Conservation (phyloP, 2,329 filamentous ascomycete genomes). For the Paraconiothyrium brasiliense region DNA sequence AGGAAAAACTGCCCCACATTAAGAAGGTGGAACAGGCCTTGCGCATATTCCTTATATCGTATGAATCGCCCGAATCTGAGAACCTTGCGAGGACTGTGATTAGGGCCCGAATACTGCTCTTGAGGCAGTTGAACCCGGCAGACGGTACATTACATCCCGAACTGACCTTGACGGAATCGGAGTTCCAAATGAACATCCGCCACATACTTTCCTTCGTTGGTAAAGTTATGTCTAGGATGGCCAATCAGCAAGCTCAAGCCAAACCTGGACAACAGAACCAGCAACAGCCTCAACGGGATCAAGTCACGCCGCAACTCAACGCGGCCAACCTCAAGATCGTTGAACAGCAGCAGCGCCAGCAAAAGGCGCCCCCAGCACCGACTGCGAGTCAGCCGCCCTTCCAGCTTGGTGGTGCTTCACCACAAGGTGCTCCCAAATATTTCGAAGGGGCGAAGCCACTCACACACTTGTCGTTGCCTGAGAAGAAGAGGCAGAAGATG, state of each 20-base stretch:
- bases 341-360: constrained; percentile 59
- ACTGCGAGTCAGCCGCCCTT: constrained; percentile 64
- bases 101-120: constrained; percentile 34
- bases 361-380: constrained; percentile 59
- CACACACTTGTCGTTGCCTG: constrained; percentile 66
- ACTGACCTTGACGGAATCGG: constrained; percentile 38
- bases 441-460: constrained; percentile 61
- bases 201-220: constrained; percentile 39
- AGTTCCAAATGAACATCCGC: constrained; percentile 37
- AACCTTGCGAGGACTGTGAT: constrained; percentile 38
- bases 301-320: constrained; percentile 44
- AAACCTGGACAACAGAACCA: constrained; percentile 17
- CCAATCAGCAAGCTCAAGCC: constrained; percentile 18
- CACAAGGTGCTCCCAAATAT: constrained; percentile 66
- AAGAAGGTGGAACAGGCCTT: constrained; percentile 44
- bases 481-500: constrained; percentile 65
- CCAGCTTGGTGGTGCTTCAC: constrained; percentile 60
- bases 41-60: constrained; percentile 41
- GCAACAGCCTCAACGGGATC: constrained; percentile 33
- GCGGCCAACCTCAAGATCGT: constrained; percentile 50
- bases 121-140: constrained; percentile 39
- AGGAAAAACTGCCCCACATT: constrained; percentile 35
- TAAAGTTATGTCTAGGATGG: constrained; percentile 39
- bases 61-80: constrained; percentile 37
- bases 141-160: constrained; percentile 41